Percentiles rank a stretch among this genome's conserved stretches.
Evolutionary conservation across 106 monocot species (phyloP).

Genomic region (Xerophyta viscosa): DNA sequence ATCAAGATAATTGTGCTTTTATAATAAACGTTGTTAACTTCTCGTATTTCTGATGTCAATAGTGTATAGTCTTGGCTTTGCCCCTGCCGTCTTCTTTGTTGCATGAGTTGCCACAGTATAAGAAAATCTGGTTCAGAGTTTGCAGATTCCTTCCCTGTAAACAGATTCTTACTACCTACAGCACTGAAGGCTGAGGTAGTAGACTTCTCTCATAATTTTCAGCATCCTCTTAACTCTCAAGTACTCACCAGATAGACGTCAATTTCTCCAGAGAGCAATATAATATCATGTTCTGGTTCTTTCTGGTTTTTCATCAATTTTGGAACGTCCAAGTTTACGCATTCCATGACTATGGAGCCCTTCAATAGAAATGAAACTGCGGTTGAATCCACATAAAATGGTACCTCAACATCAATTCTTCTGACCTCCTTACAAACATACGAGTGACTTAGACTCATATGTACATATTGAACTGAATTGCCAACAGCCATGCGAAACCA

Average conservation of each 20-base stretch:
- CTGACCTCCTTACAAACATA: constrained; percentile 33
- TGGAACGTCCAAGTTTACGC: constrained; percentile 12
- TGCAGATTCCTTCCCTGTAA: no score
- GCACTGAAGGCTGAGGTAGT: no score
- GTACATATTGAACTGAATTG: constrained; percentile 31
- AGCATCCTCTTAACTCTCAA: no score
- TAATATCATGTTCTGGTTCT: constrained; percentile 39
- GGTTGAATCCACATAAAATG: constrained; percentile 57
- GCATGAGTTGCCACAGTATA: no score
- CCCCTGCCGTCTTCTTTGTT: no score
- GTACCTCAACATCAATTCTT: constrained; percentile 20
- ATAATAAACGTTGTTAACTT: no score
- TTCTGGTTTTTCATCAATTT: constrained; percentile 12
- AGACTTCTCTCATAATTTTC: no score
- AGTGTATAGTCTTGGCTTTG: no score
- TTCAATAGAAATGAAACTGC: constrained; percentile 47
- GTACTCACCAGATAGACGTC: constrained; percentile 48
- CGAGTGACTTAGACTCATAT: constrained; percentile 38
- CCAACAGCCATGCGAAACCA: constrained; percentile 59
- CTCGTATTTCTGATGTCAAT: no score
- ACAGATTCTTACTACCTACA: no score
- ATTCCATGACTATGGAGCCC: constrained; percentile 49
- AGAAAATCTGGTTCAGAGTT: no score
- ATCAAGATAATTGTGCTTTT: no score
- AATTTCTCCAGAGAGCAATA: constrained; percentile 25